Conservation (phyloP, 2,329 filamentous ascomycete genomes). For the Scedosporium dehoogii region DNA sequence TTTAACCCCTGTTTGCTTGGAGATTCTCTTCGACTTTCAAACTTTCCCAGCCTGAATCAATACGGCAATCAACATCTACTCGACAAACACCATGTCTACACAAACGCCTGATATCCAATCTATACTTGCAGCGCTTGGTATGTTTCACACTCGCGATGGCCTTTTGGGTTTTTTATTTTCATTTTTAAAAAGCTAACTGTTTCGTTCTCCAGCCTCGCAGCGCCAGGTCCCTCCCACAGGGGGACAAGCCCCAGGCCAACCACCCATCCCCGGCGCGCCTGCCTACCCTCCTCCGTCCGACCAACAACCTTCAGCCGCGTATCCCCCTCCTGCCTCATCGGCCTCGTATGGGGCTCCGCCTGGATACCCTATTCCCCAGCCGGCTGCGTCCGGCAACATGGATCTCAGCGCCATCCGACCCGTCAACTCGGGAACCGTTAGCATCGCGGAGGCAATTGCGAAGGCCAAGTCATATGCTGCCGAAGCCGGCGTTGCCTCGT, state of each 20-base stretch:
- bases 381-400: conserved; percentile 63
- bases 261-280: conserved; percentile 24
- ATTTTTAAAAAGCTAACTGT: conserved; percentile 12
- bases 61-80: neutral
- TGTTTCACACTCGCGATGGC: conserved; percentile 14
- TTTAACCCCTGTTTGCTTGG: too few species aligned
- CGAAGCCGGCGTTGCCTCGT: conserved; percentile 61
- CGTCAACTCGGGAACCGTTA: conserved; percentile 70
- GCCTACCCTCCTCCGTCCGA: conserved; percentile 16
- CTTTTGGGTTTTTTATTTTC: conserved; percentile 5
- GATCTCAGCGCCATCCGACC: conserved; percentile 75
- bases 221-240: conserved; percentile 23
- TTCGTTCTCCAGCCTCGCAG: conserved; percentile 28
- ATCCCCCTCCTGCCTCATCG: conserved; percentile 26
- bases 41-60: neutral
- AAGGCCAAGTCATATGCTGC: conserved; percentile 75
- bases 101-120: conserved; percentile 32
- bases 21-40: too few species aligned
- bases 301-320: conserved; percentile 16
- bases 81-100: conserved; percentile 22
- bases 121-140: conserved; percentile 39
- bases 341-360: conserved; percentile 24
- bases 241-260: conserved; percentile 28
- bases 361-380: conserved; percentile 50
- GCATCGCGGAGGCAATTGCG: conserved; percentile 73